Evolutionary conservation across 139 green algal genomes (phyloP), one percentile per base, ranked within the genome.

Genomic region (Chlorella sp.): DNA sequence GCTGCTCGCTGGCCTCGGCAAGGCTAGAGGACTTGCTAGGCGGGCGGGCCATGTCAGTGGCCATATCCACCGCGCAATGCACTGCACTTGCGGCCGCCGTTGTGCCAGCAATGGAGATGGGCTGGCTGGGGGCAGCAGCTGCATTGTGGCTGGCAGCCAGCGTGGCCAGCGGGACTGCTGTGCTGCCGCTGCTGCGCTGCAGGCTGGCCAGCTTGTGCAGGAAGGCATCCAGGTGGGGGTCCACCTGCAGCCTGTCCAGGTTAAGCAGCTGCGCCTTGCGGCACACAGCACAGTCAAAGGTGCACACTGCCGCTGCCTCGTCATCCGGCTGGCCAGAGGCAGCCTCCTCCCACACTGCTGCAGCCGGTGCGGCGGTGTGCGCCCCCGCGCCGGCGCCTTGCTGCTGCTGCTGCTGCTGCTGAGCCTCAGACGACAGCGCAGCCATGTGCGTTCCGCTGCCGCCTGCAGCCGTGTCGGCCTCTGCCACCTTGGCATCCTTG

Each of bases 251-350:
- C 4, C 82, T 83, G 82, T 97, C 94, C 21, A 97, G 79, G 74
- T 97, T 91, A 55, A 96, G 86, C 26, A 96, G 74, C 72, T 94
- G 87, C 15, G 93, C 87, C 84, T 94, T 93, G 26, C 94, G 88
- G 91, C 95, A 98, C 16, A 96, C 90, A 0, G 82, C 56, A 89
- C 95, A 97, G 85, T 88, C 87, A 89, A 94, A 95, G 87, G 80
- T 84, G 70, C 75, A 71, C 30, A 74, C n/a, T 4, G 70, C 74
- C 25, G 47, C 55, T n/a, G 36, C 60, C 51, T 88, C 76, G 5
- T 82, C 84, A 32, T 90, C 67, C 1, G 85, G 56, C 44, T 57
- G 56, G 13, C 55, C 56, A 21, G 51, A 60, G 51, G 51, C 51
- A 15, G 72, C 71, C 34, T 26, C 55, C 76, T 86, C 79, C 81